Percentiles rank a stretch among this genome's conserved stretches.
These are phyloP conservation scores for Aspergillus niger DNA, from an alignment of 2,329 filamentous ascomycete species.

Conservation along the genomic window DNA sequence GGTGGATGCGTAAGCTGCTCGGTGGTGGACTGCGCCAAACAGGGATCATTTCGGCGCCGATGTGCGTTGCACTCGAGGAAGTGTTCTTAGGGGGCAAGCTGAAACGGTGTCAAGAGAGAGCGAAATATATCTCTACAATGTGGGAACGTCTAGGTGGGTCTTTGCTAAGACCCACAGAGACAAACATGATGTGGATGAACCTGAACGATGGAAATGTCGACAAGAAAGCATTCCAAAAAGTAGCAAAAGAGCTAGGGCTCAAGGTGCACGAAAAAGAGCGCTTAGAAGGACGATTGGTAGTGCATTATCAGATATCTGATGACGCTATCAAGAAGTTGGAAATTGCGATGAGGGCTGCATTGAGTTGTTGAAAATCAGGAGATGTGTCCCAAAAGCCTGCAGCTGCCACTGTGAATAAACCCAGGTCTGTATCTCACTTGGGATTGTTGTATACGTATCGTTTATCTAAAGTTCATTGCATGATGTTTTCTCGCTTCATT, in stretches of 20 bases:
- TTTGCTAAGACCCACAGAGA: slow-evolving; percentile 40
- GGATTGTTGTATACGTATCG: too few relatives aligned
- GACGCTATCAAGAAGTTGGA: not conserved
- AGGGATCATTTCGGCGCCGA: slow-evolving; percentile 70
- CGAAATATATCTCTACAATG: slow-evolving; percentile 57
- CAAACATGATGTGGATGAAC: slow-evolving; percentile 10
- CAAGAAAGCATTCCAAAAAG: not conserved
- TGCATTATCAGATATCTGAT: not conserved
- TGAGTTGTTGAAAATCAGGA: too few relatives aligned
- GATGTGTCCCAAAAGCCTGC: too few relatives aligned
- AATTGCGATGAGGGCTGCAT: too few relatives aligned
- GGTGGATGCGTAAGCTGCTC: slow-evolving; percentile 71
- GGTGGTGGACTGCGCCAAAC: slow-evolving; percentile 75
- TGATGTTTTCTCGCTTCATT: too few relatives aligned
- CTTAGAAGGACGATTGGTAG: not conserved
- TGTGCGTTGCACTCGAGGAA: slow-evolving; percentile 70
- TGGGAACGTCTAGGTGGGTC: slow-evolving; percentile 68
- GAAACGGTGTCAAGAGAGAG: slow-evolving; percentile 57
- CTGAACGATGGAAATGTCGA: not conserved
- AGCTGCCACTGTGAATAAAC: too few relatives aligned
- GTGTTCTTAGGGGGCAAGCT: slow-evolving; percentile 67
- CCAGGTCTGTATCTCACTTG: too few relatives aligned
- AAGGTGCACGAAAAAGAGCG: not conserved
- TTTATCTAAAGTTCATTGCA: too few relatives aligned
- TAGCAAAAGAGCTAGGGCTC: not conserved